phyloP scores from a whole-genome alignment of 768 basidiomycete species.

The Phylloporus rhodoxanthus region DNA sequence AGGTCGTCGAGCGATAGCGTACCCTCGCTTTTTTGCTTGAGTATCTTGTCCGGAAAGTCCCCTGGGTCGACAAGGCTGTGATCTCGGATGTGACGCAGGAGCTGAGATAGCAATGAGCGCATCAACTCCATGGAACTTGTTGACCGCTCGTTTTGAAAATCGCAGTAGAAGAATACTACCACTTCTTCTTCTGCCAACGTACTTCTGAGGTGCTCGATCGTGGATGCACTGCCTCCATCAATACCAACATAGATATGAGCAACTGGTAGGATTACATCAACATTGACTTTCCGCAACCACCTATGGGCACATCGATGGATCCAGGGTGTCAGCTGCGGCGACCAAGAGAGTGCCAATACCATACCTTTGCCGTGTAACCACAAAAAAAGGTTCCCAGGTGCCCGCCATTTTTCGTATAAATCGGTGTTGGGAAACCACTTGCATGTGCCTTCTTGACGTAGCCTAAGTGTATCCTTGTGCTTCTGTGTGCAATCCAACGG shows the following conservation, averaged over 20 bases:
- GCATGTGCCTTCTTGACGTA: constrained; percentile 2
- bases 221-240: background rate
- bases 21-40: background rate
- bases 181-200: background rate
- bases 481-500: background rate
- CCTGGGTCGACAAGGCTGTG: background rate
- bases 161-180: constrained; percentile 2
- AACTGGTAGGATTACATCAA: background rate
- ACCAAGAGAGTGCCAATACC: background rate
- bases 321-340: background rate
- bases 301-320: background rate
- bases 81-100: background rate
- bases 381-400: background rate
- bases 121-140: background rate
- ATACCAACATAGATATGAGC: background rate
- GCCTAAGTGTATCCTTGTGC: background rate
- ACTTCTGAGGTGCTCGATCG: background rate
- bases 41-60: background rate
- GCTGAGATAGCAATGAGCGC: constrained; percentile 3
- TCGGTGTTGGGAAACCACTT: background rate
- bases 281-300: constrained; percentile 3
- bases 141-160: constrained; percentile 1
- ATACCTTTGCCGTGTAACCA: constrained; percentile 4
- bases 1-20: background rate
- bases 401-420: background rate